These are phyloP conservation scores for Fusarium decemcellulare DNA, from an alignment of 2,329 filamentous ascomycete species.

Conservation along the genomic window DNA sequence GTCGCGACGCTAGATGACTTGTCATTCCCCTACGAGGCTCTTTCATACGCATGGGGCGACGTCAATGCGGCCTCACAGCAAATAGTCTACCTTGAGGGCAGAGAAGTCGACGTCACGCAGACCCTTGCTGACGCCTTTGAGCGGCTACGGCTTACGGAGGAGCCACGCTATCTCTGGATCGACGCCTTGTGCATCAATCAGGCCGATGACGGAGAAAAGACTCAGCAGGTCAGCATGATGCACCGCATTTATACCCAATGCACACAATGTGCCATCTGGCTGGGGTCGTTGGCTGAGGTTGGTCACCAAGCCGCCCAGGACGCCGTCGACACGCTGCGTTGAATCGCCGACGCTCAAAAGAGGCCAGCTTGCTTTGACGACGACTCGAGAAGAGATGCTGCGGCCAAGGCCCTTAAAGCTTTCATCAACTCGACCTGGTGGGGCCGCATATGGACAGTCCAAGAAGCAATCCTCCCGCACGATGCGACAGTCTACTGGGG, in stretches of 20 bases:
- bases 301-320: neutral
- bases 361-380: neutral
- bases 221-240: conserved; percentile 9
- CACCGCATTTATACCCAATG: conserved; percentile 6
- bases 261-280: conserved; percentile 4
- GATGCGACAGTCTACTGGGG: conserved; percentile 4
- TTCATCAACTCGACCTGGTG: neutral
- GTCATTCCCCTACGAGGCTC: neutral
- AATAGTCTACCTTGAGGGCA: neutral
- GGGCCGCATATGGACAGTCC: conserved; percentile 5
- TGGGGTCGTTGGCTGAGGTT: neutral
- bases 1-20: neutral
- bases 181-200: conserved; percentile 7
- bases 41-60: conserved; percentile 4
- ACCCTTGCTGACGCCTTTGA: neutral
- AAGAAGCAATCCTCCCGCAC: neutral
- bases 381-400: neutral
- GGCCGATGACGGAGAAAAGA: conserved; percentile 1
- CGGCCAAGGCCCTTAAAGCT: neutral
- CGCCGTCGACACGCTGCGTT: neutral
- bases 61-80: neutral
- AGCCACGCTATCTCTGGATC: neutral
- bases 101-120: neutral
- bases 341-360: neutral
- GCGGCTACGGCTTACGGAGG: neutral